phyloP scores from a whole-genome alignment of 2,329 filamentous ascomycete genomes.

The Apiospora phragmitis region DNA sequence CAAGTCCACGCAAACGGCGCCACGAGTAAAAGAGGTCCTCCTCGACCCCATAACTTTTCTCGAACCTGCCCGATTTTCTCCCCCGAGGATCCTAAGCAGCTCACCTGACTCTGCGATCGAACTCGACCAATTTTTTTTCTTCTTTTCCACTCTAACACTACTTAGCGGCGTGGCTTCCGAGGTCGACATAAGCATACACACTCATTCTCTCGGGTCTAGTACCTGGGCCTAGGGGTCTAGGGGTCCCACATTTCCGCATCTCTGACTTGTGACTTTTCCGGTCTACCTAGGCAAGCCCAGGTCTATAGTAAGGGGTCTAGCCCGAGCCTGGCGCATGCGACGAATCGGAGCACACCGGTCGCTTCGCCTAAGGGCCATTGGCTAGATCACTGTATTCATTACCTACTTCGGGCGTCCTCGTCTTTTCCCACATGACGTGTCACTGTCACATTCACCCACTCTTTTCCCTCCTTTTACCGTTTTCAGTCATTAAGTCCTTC shows the following conservation, averaged over 20 bases:
- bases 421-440: not conserved
- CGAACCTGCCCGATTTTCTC: not conserved
- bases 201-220: not conserved
- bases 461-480: not conserved
- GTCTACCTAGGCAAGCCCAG: not conserved
- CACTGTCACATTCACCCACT: not conserved
- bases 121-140: not conserved
- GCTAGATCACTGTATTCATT: not conserved
- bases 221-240: not conserved
- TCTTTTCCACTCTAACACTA: not conserved
- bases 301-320: not conserved
- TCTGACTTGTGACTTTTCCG: not conserved
- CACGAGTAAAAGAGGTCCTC: not conserved
- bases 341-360: constrained; percentile 1
- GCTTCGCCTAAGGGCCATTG: not conserved
- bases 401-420: not conserved
- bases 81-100: not conserved
- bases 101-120: not conserved
- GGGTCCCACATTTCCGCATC: not conserved
- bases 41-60: not conserved
- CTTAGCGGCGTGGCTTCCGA: not conserved
- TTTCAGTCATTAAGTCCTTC: not conserved
- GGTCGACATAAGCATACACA: not conserved
- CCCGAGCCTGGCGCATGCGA: not conserved
- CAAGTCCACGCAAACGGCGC: not conserved